phyloP scores from a whole-genome alignment of 352 stramenopile species.

The Pythium diclinum region DNA sequence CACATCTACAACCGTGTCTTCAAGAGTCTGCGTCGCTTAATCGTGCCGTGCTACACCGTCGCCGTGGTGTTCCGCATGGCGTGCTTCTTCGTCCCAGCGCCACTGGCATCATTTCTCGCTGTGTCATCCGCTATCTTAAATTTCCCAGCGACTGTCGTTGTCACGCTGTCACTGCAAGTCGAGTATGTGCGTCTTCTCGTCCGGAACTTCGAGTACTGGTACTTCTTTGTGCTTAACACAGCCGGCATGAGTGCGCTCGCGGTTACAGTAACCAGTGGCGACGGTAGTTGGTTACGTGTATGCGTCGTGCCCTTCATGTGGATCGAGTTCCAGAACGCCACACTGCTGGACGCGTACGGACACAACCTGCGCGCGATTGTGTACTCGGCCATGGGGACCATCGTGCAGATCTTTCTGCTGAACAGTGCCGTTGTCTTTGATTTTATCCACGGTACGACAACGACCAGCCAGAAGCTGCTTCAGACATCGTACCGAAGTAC shows the following conservation, averaged over 20 bases:
- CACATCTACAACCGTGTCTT: neutral
- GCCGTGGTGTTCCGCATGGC: neutral
- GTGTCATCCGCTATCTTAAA: neutral
- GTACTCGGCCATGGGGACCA: neutral
- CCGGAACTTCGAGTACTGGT: neutral
- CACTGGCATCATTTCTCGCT: neutral
- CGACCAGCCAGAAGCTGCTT: neutral
- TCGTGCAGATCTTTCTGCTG: slow-evolving; percentile 3
- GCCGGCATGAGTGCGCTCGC: neutral
- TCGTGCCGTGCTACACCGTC: neutral
- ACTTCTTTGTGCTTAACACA: neutral
- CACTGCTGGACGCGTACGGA: neutral
- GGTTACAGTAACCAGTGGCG: neutral
- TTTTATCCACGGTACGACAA: neutral
- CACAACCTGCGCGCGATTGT: neutral
- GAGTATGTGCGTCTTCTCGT: neutral
- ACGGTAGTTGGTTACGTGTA: neutral
- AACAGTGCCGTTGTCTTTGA: neutral
- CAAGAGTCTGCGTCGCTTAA: neutral
- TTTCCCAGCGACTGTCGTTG: neutral
- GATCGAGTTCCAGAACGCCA: slow-evolving; percentile 17
- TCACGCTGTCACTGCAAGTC: neutral
- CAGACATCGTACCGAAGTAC: neutral
- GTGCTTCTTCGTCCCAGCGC: neutral
- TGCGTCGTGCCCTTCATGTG: slow-evolving; percentile 18